Base-by-base conservation (phyloP, 1,139 yeast genomes). In the Yamadazyma dushanensis region DNA sequence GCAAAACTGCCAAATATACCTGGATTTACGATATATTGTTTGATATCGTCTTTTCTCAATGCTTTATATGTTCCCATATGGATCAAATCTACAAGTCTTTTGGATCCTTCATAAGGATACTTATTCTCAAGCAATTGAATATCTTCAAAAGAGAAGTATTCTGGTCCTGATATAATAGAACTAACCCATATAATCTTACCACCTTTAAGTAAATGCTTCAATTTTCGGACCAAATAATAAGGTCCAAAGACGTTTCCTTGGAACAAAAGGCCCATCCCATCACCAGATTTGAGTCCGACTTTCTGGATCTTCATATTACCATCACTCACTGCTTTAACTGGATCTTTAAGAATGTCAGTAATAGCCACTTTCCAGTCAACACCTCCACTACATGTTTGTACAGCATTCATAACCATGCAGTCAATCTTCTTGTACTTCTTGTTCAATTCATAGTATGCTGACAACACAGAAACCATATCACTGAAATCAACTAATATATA, bases 171-270 rank as follows among this genome's bases (percentile, higher is more conserved):
- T 78, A 88, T 84, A 30, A 86, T 63, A 20, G 95, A 83, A 8
- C 95, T 81, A 28, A 92, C 79, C 96, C 97, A 89, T 11, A 92
- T 70, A 20, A 92, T 68, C 38, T 73, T 73, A 1, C 90, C 88
- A 0, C 80, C 80, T 15, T 58, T 47, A 16, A 89, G 63, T 26
- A 81, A 58, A 8, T 77, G 78, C 32, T 63, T 56, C 24, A 85
- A 63, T 46, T 72, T 81, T 48, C 82, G 85, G 29, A 86, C 65
- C 36, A 92, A 66, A 57, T 82, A 92, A 64, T 86, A 90, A 1
- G 97, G 98, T 0, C 96, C 96, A 61, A 94, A 86, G 10, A 90
- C 96, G 55, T 92, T 92, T 5, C 95, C 95, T 61, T 92, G 96
- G 63, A 92, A 94, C 5, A 89, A 90, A 24, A 85, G 63, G 1